Evolutionary conservation across 805 yeast species (phyloP), one percentile per base, ranked within the genome.

Genomic region (Hanseniaspora nectarophila): DNA sequence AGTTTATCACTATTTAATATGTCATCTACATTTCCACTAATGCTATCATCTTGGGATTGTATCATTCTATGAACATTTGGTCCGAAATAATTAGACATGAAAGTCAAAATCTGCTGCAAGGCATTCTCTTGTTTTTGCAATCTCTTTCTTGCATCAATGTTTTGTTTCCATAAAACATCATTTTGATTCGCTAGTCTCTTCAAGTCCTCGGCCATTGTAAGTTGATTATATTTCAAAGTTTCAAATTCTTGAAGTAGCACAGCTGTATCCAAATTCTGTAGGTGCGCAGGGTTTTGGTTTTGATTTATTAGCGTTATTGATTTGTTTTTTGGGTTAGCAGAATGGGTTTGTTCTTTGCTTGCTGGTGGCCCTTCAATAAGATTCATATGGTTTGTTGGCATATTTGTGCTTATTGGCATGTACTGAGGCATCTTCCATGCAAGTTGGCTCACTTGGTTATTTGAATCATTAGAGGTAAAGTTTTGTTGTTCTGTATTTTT

Each of bases 161-260:
- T 82, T 63, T 92, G 97, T 55, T 82, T 81, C 98, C 98, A 92
- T 43, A 92, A 68, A 60, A 86, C 66, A 63, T 86, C 90, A 67
- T 90, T 92, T 63, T 92, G 97, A 55, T 81, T 81, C 54, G 88
- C 75, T 35, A 92, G 79, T 54, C 97, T 73, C 58, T 82, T 71
- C 56, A 92, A 70, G 62, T 92, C 97, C 59, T 88, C 92, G 4
- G 87, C 77, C 18, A 92, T 85, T 18, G 85, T 76, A 56, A 77
- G 61, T 66, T 92, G 98, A 60, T 85, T 85, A 59, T 75, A 72
- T 63, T 84, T 85, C 58, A 92, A 75, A 51, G 72, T 72, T 56
- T 86, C 92, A 53, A 89, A 68, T 65, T 89, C 97, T 46, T 72
- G 71, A 53, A 89, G 61, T 4, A 90, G 62, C 18, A 77, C 63